phyloP scores from a whole-genome alignment of 495 filamentous ascomycete genomes.

The Amniculicola lignicola region DNA sequence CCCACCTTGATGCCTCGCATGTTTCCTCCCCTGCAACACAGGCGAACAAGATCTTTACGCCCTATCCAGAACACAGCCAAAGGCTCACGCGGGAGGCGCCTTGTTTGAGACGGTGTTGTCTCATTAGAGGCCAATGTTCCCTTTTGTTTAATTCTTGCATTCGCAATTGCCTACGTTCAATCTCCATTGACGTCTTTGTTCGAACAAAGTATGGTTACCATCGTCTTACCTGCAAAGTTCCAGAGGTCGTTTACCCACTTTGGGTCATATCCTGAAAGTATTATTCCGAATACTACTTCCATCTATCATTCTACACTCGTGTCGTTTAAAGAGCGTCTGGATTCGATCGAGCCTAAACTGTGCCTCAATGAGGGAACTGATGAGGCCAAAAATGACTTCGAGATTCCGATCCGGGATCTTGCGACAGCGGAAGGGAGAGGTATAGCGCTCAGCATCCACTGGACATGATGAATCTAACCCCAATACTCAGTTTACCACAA shows the following conservation, averaged over 20 bases:
- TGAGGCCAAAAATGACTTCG: slow-evolving; percentile 1
- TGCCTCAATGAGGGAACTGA: slow-evolving; percentile 8
- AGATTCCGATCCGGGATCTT: slow-evolving; percentile 6
- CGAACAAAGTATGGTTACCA: too few species aligned
- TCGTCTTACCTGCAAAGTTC: not conserved
- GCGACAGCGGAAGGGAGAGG: slow-evolving; percentile 6
- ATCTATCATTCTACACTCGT: slow-evolving; percentile 1
- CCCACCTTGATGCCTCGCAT: too few species aligned
- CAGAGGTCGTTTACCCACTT: not conserved
- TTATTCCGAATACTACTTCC: not conserved
- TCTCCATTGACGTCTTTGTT: too few species aligned
- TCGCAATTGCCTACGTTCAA: too few species aligned
- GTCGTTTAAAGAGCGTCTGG: slow-evolving; percentile 1
- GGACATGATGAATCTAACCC: not conserved
- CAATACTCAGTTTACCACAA: not conserved
- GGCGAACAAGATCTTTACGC: too few species aligned
- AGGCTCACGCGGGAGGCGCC: too few species aligned
- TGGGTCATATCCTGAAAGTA: slow-evolving; percentile 3
- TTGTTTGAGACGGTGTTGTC: too few species aligned
- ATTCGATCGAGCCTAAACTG: not conserved
- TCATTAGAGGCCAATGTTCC: too few species aligned
- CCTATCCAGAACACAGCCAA: too few species aligned
- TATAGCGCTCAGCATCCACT: not conserved
- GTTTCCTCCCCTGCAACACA: too few species aligned
- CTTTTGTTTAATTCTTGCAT: too few species aligned